Evolutionary conservation across 2,329 filamentous ascomycete genomes (phyloP).

Genomic region (Fusarium stilboides): DNA sequence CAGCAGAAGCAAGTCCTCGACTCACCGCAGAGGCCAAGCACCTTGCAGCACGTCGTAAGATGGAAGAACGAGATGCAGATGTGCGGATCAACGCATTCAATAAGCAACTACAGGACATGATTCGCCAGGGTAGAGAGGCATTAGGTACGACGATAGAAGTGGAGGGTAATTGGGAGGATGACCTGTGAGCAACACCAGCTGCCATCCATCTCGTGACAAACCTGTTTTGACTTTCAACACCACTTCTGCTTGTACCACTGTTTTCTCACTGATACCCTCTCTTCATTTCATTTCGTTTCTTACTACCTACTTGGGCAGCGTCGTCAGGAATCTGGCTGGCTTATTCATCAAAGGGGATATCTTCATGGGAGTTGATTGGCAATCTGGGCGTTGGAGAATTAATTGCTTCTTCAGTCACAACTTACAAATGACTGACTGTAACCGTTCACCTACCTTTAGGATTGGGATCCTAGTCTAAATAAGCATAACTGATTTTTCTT

Average conservation of each 20-base stretch:
- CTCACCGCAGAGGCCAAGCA: constrained; percentile 78
- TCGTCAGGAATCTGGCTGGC: constrained; percentile 10
- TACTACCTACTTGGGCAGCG: constrained; percentile 14
- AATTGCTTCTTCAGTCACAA: constrained; percentile 7
- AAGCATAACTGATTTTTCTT: constrained; percentile 26
- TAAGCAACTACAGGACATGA: constrained; percentile 85
- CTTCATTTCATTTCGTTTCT: constrained; percentile 25
- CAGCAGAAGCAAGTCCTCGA: constrained; percentile 61
- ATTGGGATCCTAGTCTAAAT: constrained; percentile 31
- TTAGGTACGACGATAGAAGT: constrained; percentile 82
- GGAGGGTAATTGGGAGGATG: constrained; percentile 60
- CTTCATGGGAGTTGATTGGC: constrained; percentile 28
- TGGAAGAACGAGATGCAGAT: constrained; percentile 84
- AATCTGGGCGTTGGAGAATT: constrained; percentile 31
- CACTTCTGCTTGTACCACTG: constrained; percentile 11
- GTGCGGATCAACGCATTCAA: constrained; percentile 86
- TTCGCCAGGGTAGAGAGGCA: constrained; percentile 88
- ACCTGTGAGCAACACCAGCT: constrained; percentile 41
- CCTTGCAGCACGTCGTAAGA: constrained; percentile 78
- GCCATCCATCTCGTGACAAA: constrained; percentile 22
- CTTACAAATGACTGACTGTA: constrained; percentile 24
- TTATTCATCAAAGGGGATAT: constrained; percentile 14
- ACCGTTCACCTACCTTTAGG: constrained; percentile 10
- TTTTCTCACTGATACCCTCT: constrained; percentile 42
- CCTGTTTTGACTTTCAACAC: constrained; percentile 18